These are phyloP conservation scores for Russula foetens DNA, from an alignment of 768 basidiomycete genomes.

Conservation along the genomic window DNA sequence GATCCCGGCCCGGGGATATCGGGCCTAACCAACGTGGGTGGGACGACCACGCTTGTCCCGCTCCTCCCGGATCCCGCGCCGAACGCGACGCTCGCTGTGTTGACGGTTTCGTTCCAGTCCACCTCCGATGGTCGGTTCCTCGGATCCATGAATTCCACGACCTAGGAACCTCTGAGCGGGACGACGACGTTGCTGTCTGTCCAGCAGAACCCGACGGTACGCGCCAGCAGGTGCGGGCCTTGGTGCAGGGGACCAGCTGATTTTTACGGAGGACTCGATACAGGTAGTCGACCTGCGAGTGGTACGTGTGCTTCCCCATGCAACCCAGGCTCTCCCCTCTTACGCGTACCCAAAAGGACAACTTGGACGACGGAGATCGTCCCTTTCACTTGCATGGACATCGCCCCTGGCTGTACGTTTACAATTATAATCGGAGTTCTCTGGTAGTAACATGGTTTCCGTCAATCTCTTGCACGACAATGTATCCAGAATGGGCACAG, in stretches of 20 bases:
- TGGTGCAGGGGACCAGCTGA: conserved; percentile 2
- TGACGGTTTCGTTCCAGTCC: conserved; percentile 6
- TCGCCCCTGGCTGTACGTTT: conserved; percentile 13
- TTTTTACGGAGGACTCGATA: conserved; percentile 14
- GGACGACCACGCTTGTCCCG: conserved; percentile 7
- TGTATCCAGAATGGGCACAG: conserved; percentile 10
- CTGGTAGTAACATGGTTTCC: background rate
- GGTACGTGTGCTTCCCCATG: background rate
- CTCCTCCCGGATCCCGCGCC: background rate
- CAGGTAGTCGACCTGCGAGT: conserved; percentile 13
- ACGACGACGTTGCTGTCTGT: conserved; percentile 10
- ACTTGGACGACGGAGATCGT: conserved; percentile 17
- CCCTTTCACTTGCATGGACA: conserved; percentile 17
- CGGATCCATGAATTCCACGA: conserved; percentile 15
- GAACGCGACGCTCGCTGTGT: background rate
- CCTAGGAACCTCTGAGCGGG: conserved; percentile 12
- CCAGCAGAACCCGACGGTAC: background rate
- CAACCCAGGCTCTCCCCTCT: background rate
- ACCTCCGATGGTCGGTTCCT: conserved; percentile 9
- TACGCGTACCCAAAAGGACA: background rate
- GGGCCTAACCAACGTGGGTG: background rate
- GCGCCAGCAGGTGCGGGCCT: background rate
- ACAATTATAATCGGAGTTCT: no score
- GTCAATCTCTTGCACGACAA: background rate
- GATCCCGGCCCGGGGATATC: conserved; percentile 13